These are phyloP conservation scores for Fragilariopsis cylindrus DNA, from an alignment of 108 stramenopile genomes.

Conservation along the genomic window DNA sequence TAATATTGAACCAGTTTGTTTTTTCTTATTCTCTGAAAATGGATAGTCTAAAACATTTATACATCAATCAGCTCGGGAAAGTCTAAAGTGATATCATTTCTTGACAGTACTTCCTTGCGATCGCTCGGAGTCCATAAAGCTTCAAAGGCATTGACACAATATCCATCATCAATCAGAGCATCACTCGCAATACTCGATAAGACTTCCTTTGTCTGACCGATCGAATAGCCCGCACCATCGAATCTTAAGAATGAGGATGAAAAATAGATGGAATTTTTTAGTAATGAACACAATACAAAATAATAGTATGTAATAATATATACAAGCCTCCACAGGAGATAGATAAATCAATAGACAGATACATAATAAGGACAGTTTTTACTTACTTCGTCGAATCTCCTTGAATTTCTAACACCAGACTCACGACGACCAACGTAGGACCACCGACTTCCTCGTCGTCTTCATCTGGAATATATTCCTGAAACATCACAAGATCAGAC, in stretches of 20 bases:
- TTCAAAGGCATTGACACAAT: conserved; percentile 84
- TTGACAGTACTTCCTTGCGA: conserved; percentile 58
- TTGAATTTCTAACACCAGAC: conserved; percentile 77
- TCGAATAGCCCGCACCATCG: conserved; percentile 66
- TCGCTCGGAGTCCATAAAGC: conserved; percentile 87
- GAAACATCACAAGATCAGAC: background rate
- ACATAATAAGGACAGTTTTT: background rate
- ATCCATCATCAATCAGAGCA: conserved; percentile 71
- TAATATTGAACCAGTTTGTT: no score
- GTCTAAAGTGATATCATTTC: conserved; percentile 67
- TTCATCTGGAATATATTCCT: conserved; percentile 64
- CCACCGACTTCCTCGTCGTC: conserved; percentile 37
- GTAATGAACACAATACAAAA: no score
- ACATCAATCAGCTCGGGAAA: conserved; percentile 85
- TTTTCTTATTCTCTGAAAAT: no score
- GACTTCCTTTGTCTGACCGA: conserved; percentile 68
- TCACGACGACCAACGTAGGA: conserved; percentile 72
- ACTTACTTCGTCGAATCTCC: conserved; percentile 75
- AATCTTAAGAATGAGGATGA: conserved; percentile 19
- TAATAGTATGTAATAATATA: no score
- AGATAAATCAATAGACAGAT: conserved; percentile 12
- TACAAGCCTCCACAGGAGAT: no score
- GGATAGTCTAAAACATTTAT: conserved; percentile 16
- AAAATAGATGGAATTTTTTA: background rate
- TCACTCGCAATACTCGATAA: conserved; percentile 79